Conservation (phyloP, 441 rosid species). For the Melastoma candidum region DNA sequence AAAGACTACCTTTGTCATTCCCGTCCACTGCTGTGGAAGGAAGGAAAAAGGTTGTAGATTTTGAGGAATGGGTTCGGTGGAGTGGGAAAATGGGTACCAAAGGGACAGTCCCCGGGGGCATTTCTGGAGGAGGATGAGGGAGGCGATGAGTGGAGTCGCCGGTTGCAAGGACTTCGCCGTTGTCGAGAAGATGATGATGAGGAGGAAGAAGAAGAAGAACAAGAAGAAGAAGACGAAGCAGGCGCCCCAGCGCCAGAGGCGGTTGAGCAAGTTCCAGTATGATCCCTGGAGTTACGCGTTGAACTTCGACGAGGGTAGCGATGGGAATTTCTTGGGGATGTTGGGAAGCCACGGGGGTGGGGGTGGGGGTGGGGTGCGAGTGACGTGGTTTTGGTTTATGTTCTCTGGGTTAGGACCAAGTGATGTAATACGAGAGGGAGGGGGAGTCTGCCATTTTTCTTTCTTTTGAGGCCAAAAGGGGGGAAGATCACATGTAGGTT, state of each 20-base stretch:
- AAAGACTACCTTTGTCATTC: no score
- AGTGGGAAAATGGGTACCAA: no score
- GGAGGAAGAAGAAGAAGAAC: constrained; percentile 12
- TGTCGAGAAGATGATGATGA: no score
- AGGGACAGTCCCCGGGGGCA: no score
- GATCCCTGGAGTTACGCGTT: constrained; percentile 93
- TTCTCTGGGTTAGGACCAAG: constrained; percentile 28
- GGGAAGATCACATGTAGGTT: no score
- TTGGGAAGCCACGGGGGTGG: constrained; percentile 4
- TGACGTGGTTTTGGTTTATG: constrained; percentile 26
- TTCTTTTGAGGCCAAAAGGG: neutral
- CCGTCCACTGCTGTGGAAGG: no score
- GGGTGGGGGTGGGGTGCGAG: neutral
- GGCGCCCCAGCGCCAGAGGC: constrained; percentile 10
- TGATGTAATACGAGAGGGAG: neutral
- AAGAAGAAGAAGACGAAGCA: neutral
- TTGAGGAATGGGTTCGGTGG: no score
- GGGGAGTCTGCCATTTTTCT: neutral
- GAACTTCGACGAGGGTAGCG: constrained; percentile 63
- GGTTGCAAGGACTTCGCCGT: constrained; percentile 23
- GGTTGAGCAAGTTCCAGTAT: constrained; percentile 52
- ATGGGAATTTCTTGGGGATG: constrained; percentile 8
- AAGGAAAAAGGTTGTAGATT: no score
- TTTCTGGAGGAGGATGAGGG: constrained; percentile 7
- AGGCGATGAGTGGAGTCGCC: constrained; percentile 34